These are phyloP conservation scores for Sarocladium brachiariae DNA, from an alignment of 2,329 filamentous ascomycete genomes.

Conservation along the genomic window DNA sequence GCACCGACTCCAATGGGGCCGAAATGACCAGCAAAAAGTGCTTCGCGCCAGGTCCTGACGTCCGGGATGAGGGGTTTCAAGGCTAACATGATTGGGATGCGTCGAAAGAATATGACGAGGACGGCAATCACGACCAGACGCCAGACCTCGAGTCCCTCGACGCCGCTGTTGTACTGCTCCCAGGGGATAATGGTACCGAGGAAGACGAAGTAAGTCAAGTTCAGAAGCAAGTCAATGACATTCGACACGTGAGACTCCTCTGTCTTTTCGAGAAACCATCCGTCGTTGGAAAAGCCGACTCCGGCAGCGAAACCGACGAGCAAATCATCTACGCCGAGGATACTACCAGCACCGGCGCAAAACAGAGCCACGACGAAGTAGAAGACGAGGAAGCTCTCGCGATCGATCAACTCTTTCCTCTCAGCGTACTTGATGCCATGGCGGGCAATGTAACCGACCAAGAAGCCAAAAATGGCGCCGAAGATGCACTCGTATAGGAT, in stretches of 20 bases:
- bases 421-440: slow-evolving; percentile 88
- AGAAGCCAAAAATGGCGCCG: slow-evolving; percentile 80
- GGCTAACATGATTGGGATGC: slow-evolving; percentile 87
- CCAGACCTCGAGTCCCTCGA: slow-evolving; percentile 76
- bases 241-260: slow-evolving; percentile 98
- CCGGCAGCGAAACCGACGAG: slow-evolving; percentile 91
- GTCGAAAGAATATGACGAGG: slow-evolving; percentile 89
- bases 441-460: slow-evolving; percentile 81
- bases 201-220: slow-evolving; percentile 97
- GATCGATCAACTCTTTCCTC: slow-evolving; percentile 76
- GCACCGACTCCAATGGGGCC: slow-evolving; percentile 96
- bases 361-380: slow-evolving; percentile 97
- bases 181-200: slow-evolving; percentile 96
- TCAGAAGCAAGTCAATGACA: slow-evolving; percentile 95
- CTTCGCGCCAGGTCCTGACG: slow-evolving; percentile 96
- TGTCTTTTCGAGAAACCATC: slow-evolving; percentile 97
- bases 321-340: slow-evolving; percentile 87
- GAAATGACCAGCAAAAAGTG: slow-evolving; percentile 93
- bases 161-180: slow-evolving; percentile 75
- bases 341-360: slow-evolving; percentile 86
- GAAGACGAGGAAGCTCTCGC: slow-evolving; percentile 96
- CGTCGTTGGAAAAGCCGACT: slow-evolving; percentile 98
- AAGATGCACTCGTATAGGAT: slow-evolving; percentile 95
- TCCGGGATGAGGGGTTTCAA: slow-evolving; percentile 93
- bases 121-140: slow-evolving; percentile 88